Evolutionary conservation across 2,329 filamentous ascomycete species (phyloP).

Genomic region (Fusarium albidum): DNA sequence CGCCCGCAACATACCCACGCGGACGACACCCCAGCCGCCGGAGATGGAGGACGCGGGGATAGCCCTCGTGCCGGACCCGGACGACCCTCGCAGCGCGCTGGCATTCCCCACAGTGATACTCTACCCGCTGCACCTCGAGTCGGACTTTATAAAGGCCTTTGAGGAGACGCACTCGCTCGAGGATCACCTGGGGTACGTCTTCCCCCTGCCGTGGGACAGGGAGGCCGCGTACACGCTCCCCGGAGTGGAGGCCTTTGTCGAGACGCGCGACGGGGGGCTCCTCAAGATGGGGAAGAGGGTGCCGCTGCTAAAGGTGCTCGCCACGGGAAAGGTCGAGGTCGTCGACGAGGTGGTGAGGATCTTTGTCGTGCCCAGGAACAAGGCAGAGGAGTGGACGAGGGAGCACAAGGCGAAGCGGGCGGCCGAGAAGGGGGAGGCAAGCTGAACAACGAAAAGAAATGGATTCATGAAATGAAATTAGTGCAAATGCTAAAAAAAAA

Average conservation of each 20-base stretch:
- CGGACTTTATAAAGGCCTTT: constrained; percentile 91
- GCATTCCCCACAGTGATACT: constrained; percentile 82
- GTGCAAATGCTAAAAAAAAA: constrained; percentile 3
- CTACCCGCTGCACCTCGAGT: constrained; percentile 83
- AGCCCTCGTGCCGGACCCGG: constrained; percentile 73
- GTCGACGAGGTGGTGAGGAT: constrained; percentile 86
- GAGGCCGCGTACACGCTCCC: constrained; percentile 69
- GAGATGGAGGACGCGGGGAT: constrained; percentile 88
- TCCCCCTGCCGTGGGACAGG: constrained; percentile 88
- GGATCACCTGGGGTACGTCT: constrained; percentile 84
- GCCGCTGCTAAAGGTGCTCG: constrained; percentile 76
- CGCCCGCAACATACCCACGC: constrained; percentile 74
- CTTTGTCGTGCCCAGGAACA: constrained; percentile 78
- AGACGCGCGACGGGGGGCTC: constrained; percentile 80
- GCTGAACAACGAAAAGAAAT: constrained; percentile 16
- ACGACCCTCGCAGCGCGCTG: constrained; percentile 76
- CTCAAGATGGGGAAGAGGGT: constrained; percentile 92
- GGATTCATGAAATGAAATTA: constrained; percentile 18
- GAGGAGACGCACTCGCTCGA: constrained; percentile 77
- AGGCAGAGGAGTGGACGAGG: constrained; percentile 78
- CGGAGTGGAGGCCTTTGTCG: constrained; percentile 86
- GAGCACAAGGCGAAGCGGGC: constrained; percentile 83
- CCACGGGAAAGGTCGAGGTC: constrained; percentile 81
- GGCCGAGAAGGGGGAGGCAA: constrained; percentile 49
- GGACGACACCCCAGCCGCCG: constrained; percentile 74